Evolutionary conservation across 805 yeast species (phyloP), one percentile per base, ranked within the genome.

Genomic region (Cyberlindnera nakhonratchasimensis): DNA sequence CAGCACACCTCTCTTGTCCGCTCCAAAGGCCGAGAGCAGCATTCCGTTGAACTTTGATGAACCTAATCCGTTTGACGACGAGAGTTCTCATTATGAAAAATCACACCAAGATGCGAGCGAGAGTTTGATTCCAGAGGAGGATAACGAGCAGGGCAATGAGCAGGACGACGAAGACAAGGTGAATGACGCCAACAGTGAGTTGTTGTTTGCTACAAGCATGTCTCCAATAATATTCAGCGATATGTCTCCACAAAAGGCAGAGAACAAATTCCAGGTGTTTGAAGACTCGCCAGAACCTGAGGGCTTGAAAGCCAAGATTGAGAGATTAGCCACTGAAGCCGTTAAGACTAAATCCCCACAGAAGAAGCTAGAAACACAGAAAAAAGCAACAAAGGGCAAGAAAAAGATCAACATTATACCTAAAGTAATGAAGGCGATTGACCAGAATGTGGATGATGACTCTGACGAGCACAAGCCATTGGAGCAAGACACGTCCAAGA

Each of bases 21-120:
- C 30, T n/a, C 47, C 34, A 26, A 40, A 40, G 20, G 43, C 32
- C 18, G 48, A 37, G 17, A 47, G 17, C 2, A 44, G 18, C 1
- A 45, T 43, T 16, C 63, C 62, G 34, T 51, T 61, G 24, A 55
- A 58, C 19, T 55, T 55, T 39, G 53, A 58, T 29, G 47, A 48
- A 13, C 46, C 44, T 6, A 53, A 55, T 20, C 54, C 50, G 19
- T 51, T 53, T 34, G 51, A 50, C 5, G 57, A 50, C 6, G 57
- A 50, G 3, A 17, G 32, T 18, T 22, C 40, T 17, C 33, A 25
- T 6, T 30, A 16, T 22, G 43, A 42, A 13, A 34, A 21, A 9
- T 16, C 46, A 20, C 34, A 31, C 32, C 43, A 47, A 19, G 28
- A 31, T n/a, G 23, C 31, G 40, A 48, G 29, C 19, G 45, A 37